Evolutionary conservation across 257 asterid genomes (phyloP), one percentile per base, ranked within the genome.

Genomic region (Cynanchum wilfordii): DNA sequence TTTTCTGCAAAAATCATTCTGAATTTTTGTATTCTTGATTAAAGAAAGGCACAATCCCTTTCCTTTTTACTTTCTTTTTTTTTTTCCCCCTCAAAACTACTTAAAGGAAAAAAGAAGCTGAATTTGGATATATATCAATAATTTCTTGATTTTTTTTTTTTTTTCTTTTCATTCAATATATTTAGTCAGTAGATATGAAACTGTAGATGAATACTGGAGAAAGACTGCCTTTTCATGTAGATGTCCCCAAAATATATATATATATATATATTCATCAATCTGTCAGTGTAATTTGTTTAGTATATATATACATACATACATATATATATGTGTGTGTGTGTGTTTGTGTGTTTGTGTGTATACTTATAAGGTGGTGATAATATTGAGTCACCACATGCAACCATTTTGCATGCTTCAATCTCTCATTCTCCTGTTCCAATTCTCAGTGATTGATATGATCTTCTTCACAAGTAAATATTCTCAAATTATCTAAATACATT

Each of bases 381-480:
- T 3, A 33, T 63, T 76, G 76, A 59, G 64, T 70, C 76, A n/a
- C 68, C 68, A 62, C 76, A 25, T 70, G 22, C 59, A 17, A 60
- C 49, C 72, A 70, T 71, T 52, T 62, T 52, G 45, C 80, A 70
- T 63, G 79, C 66, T 62, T 70, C 45, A 50, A 24, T 50, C 29
- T 55, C 51, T 56, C 24, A 12, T 5, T 7, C 12, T 38, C 51
- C 25, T 10, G 10, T 13, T n/a, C 4, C 17, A 49, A 2, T 49
- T 10, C 17, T 49, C 16, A 49, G 16, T 49, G 16, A 12, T 50
- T 50, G 1, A n/a, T n/a, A n/a, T n/a, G n/a, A 12, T 50, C 19
- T 50, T 50, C 55, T 50, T 17, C 55, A 3, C 55, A 50, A 4
- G 19, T 20, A 15, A 12, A 4, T 13, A 50, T 0, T 50, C 19